Base-by-base conservation (phyloP, 140 eudicot species). In the Bidens hawaiensis region DNA sequence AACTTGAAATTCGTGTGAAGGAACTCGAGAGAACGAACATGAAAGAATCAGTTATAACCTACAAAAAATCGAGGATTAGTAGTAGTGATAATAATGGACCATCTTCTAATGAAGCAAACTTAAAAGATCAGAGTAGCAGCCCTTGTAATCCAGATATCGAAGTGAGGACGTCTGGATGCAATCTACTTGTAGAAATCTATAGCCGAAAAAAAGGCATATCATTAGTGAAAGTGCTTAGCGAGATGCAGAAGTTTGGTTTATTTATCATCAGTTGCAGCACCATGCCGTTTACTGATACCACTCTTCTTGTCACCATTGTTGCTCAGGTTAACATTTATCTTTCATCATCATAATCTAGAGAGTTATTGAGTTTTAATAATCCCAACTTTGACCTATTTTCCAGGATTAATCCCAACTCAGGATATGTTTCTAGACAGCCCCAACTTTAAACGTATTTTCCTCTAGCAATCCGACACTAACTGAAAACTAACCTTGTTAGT, bases 221-320 rank as follows among this genome's bases (percentile, higher is more conserved):
- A 25, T 41, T 75, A 26, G 47, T 70, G 16, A 77, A 68, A 63
- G 66, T 80, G 40, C 73, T 76, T 15, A 26, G 34, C 18, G 79
- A 84, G 68, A 62, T 84, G 69, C 77, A 84, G 14, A 80, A 72
- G 63, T 58, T 77, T 57, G 58, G 75, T 62, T 60, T 84, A 18
- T 47, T 68, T 6, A 60, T 84, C 30, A 33, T 55, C 8, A 79
- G 75, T 65, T 67, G 77, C 26, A 84, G 76, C 48, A 45, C 68
- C 62, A 71, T 81, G 77, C 84, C 87, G 4, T 84, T 83, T 65
- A 75, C 76, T 33, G 60, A 54, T 58, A 57, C 74, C 38, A 60
- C 75, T 48, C 69, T 83, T 62, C 84, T 75, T 53, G 78, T 84
- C 58, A 77, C 82, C 40, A 47, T 84, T 68, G 78, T 78, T 56